phyloP scores from a whole-genome alignment of 768 basidiomycete species.

The Pisolithus marmoratus region DNA sequence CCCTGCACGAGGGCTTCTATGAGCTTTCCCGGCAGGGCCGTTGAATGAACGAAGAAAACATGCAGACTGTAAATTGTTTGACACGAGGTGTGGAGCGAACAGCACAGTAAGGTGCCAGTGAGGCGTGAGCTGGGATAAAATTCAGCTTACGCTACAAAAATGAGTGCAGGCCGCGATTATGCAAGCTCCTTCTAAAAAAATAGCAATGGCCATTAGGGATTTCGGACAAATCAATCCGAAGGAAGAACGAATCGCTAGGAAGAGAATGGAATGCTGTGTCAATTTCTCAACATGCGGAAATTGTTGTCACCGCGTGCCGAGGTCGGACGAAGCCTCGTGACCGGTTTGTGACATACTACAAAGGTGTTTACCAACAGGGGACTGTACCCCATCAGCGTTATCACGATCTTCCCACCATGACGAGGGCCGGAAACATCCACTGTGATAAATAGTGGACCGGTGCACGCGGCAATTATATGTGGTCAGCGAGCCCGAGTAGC shows the following conservation, averaged over 20 bases:
- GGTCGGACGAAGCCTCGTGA: constrained; percentile 17
- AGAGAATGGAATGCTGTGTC: constrained; percentile 15
- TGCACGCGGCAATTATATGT: not conserved
- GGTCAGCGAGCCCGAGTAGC: not conserved
- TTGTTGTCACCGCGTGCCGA: constrained; percentile 18
- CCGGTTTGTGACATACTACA: constrained; percentile 8
- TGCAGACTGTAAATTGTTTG: constrained; percentile 36
- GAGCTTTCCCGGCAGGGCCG: constrained; percentile 52
- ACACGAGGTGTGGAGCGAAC: constrained; percentile 44
- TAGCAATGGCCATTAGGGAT: constrained; percentile 12
- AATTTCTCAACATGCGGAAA: constrained; percentile 24
- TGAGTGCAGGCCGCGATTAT: too few relatives aligned
- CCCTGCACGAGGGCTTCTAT: constrained; percentile 61
- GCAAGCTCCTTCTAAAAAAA: constrained; percentile 23
- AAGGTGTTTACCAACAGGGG: constrained; percentile 10
- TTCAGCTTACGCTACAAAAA: too few relatives aligned
- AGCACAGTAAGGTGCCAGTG: constrained; percentile 31
- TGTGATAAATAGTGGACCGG: not conserved
- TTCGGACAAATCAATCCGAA: constrained; percentile 15
- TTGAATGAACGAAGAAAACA: constrained; percentile 43
- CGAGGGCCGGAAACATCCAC: constrained; percentile 6
- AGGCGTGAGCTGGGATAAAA: constrained; percentile 29
- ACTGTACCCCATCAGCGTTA: constrained; percentile 2
- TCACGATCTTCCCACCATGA: constrained; percentile 15
- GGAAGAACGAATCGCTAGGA: constrained; percentile 14